Conservation (phyloP, 805 yeast species). For the Blastobotrys chiropterorum region DNA sequence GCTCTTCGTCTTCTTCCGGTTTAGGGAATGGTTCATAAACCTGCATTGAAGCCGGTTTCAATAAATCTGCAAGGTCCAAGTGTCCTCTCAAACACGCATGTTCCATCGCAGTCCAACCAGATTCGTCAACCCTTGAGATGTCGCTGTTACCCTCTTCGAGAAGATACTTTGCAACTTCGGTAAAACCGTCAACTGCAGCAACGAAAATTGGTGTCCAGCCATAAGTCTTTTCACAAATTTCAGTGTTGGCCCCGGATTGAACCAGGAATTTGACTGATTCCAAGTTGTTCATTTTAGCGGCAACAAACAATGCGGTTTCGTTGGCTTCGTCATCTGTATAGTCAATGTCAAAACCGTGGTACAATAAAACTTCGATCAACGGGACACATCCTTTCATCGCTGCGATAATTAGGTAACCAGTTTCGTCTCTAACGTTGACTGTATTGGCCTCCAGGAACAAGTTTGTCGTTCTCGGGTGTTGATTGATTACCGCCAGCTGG, state of each 20-base stretch:
- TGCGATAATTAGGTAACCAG: slow-evolving; percentile 63
- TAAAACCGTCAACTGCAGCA: slow-evolving; percentile 81
- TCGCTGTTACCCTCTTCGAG: slow-evolving; percentile 45
- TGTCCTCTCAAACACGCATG: slow-evolving; percentile 92
- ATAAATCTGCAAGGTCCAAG: slow-evolving; percentile 55
- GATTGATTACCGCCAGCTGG: slow-evolving; percentile 75
- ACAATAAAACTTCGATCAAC: slow-evolving; percentile 48
- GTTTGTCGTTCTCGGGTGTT: slow-evolving; percentile 69
- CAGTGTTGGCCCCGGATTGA: slow-evolving; percentile 59
- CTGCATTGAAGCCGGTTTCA: slow-evolving; percentile 28
- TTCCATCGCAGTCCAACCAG: slow-evolving; percentile 98
- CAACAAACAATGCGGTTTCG: slow-evolving; percentile 82
- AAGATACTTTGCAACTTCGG: slow-evolving; percentile 50
- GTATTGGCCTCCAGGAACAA: slow-evolving; percentile 41
- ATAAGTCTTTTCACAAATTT: slow-evolving; percentile 67
- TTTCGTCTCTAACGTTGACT: slow-evolving; percentile 43
- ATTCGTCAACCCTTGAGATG: slow-evolving; percentile 57
- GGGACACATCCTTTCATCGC: slow-evolving; percentile 57
- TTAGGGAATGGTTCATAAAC: not conserved
- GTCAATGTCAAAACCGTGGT: slow-evolving; percentile 55
- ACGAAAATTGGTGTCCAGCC: slow-evolving; percentile 94
- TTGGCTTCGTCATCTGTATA: slow-evolving; percentile 43
- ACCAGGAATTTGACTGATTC: slow-evolving; percentile 53
- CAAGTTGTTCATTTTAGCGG: slow-evolving; percentile 56
- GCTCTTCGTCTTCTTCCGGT: not conserved